A percentile compares a stretch with the other conserved stretches of the same genome.
Evolutionary conservation across 495 filamentous ascomycete species (phyloP).

Genomic region (Rusavskia elegans): DNA sequence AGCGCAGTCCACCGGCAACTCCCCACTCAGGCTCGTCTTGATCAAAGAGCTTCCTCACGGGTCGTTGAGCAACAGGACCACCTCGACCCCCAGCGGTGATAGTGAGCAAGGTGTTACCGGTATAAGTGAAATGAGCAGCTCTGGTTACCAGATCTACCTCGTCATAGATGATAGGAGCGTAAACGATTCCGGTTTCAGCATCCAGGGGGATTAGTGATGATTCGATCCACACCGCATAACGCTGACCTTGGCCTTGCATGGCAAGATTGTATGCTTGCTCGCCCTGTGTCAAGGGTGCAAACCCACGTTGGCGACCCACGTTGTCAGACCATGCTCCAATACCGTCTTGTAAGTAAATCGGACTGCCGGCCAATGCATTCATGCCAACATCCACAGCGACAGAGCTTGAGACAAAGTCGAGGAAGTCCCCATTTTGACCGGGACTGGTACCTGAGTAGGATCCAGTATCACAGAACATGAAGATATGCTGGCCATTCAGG

Average conservation of each 20-base stretch:
- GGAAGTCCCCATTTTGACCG: slow-evolving; percentile 12
- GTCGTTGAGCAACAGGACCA: slow-evolving; percentile 16
- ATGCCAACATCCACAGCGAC: slow-evolving; percentile 18
- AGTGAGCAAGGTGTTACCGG: slow-evolving; percentile 15
- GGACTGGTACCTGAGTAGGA: slow-evolving; percentile 15
- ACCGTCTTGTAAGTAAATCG: slow-evolving; percentile 15
- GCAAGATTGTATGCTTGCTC: slow-evolving; percentile 17
- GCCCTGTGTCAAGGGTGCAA: slow-evolving; percentile 17
- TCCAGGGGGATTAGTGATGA: slow-evolving; percentile 19
- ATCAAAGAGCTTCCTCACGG: slow-evolving; percentile 14
- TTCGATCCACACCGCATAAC: slow-evolving; percentile 21
- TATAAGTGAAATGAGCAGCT: slow-evolving; percentile 16
- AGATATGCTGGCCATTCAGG: slow-evolving; percentile 19
- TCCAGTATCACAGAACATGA: slow-evolving; percentile 21
- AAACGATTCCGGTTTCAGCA: slow-evolving; percentile 14
- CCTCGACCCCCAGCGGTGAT: slow-evolving; percentile 14
- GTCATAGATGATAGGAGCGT: slow-evolving; percentile 20
- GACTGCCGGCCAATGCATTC: slow-evolving; percentile 13
- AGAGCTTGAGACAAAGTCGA: slow-evolving; percentile 20
- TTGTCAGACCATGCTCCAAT: slow-evolving; percentile 20
- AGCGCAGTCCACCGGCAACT: slow-evolving; percentile 17
- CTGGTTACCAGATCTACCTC: slow-evolving; percentile 16
- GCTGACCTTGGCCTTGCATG: slow-evolving; percentile 18
- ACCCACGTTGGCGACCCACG: slow-evolving; percentile 17
- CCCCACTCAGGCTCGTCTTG: slow-evolving; percentile 19